Evolutionary conservation across 192 early-diverging fungal species (phyloP), one percentile per base, ranked within the genome.

Genomic region (Dimargaris xerosporica): DNA sequence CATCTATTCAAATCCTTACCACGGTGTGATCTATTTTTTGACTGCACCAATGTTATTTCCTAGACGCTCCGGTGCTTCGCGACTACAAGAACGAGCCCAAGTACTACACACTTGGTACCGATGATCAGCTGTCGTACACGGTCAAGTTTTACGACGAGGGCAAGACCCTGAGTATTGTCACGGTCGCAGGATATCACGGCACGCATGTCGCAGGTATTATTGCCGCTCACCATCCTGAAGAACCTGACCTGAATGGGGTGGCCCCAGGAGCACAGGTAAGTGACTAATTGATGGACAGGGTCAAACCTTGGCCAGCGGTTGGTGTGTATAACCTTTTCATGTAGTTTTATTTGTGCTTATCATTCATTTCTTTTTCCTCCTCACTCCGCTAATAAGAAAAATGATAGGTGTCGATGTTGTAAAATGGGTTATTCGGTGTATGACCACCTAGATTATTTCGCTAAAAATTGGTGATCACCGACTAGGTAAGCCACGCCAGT

Each of bases 171-270:
- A 86, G 83, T 67, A 90, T 96, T 64, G 94, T 94, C 34, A 87
- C 86, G 31, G 68, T 81, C 44, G 80, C 81, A 50, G 88, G 91
- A n/a, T 69, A 80, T 29, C 96, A 99, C 67, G 87, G 89, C 26
- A 96, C 89, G 9, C 96, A 99, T 64, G 96, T 99, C 53, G 91
- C 94, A 41, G 89, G 86, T 25, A 97, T 99, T 65, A 74, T 91
- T 19, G 91, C 91, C 2, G 93, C 91, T 13, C 72, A 94, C 73
- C 84, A 87, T 66, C 89, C 92, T 5, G 87, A 93, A 10, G 86
- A 91, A 46, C 85, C 87, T 6, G 75, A 74, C 39, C 73, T 88
- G 51, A 89, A 93, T 68, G 96, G 96, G 66, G 87, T 87, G 43
- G 96, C 96, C 7, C 96, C 96, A 0, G 96, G 94, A 55, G 91